A percentile compares a stretch with the other conserved stretches of the same genome.
phyloP scores from a whole-genome alignment of 495 filamentous ascomycete species.

The Trichodelitschia bisporula region DNA sequence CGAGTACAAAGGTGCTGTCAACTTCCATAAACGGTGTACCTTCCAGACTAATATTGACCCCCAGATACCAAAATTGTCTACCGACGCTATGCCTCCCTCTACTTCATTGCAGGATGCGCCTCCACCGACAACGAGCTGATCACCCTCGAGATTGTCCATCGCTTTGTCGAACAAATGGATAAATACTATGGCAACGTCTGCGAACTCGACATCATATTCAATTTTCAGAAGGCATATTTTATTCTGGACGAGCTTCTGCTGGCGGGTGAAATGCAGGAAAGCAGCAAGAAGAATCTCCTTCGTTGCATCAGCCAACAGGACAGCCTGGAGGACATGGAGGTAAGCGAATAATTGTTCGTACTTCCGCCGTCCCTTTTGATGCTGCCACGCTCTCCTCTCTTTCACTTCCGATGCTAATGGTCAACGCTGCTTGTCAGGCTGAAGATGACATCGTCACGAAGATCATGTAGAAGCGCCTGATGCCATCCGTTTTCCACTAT shows the following conservation, averaged over 20 bases:
- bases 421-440: constrained; percentile 46
- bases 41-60: constrained; percentile 4
- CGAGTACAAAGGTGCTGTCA: constrained; percentile 70
- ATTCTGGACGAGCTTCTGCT: constrained; percentile 91
- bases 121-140: constrained; percentile 95
- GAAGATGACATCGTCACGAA: constrained; percentile 84
- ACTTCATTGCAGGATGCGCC: constrained; percentile 94
- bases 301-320: constrained; percentile 88
- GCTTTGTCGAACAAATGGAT: constrained; percentile 99
- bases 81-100: constrained; percentile 92
- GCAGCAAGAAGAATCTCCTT: constrained; percentile 95
- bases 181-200: constrained; percentile 99
- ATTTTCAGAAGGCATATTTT: constrained; percentile 98
- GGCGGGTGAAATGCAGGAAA: constrained; percentile 95
- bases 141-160: constrained; percentile 92
- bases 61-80: constrained; percentile 94
- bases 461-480: constrained; percentile 80
- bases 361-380: not conserved
- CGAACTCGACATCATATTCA: constrained; percentile 98
- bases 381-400: constrained; percentile 3
- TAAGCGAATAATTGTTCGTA: constrained; percentile 24
- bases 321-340: constrained; percentile 92
- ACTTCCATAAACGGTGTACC: too few species aligned
- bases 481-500: too few species aligned
- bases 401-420: too few species aligned